Evolutionary conservation across 2,329 filamentous ascomycete genomes (phyloP).

Genomic region (Hymenoscyphus linearis): DNA sequence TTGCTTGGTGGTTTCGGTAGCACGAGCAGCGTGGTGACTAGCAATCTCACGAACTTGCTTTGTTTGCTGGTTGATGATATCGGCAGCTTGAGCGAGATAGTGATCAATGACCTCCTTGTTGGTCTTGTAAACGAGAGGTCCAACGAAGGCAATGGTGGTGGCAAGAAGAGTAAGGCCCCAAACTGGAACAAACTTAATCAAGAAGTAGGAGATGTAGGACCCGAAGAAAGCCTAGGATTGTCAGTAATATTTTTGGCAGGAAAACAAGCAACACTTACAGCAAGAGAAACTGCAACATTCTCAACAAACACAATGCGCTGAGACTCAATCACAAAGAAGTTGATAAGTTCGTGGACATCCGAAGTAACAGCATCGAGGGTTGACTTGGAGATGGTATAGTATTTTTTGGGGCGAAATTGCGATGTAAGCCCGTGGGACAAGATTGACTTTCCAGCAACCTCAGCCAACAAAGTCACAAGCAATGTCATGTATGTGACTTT

Average conservation of each 20-base stretch:
- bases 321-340: constrained; percentile 67
- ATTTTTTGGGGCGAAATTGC: constrained; percentile 61
- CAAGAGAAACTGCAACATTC: constrained; percentile 55
- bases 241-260: constrained; percentile 9
- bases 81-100: constrained; percentile 52
- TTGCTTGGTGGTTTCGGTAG: constrained; percentile 59
- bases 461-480: constrained; percentile 54
- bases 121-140: constrained; percentile 57
- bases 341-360: constrained; percentile 62
- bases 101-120: constrained; percentile 67
- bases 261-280: constrained; percentile 42
- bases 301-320: constrained; percentile 65
- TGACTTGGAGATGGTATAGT: constrained; percentile 61
- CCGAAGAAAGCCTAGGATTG: constrained; percentile 48
- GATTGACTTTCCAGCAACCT: constrained; percentile 55
- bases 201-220: constrained; percentile 61
- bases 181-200: constrained; percentile 65
- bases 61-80: constrained; percentile 57
- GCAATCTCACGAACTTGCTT: constrained; percentile 56
- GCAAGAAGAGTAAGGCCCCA: constrained; percentile 61
- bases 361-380: constrained; percentile 56
- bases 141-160: constrained; percentile 55
- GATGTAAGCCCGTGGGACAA: constrained; percentile 58
- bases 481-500: constrained; percentile 61
- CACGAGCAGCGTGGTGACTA: constrained; percentile 58